Evolutionary conservation across 345 rosid species (phyloP), one percentile per base, ranked within the genome.

Genomic region (Aquilaria malaccensis): DNA sequence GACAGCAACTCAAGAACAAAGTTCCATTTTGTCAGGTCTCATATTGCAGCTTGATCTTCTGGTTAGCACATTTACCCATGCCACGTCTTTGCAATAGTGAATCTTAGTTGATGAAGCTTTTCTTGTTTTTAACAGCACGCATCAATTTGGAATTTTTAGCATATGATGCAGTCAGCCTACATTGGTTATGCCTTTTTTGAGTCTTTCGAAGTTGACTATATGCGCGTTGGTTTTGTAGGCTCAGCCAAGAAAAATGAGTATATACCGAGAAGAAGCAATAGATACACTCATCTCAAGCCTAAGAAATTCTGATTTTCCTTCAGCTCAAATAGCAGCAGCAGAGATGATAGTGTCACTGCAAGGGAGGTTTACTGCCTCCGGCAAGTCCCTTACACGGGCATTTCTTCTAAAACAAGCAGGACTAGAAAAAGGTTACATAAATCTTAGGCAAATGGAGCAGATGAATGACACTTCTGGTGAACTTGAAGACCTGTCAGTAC

Each of bases 211-310:
- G 7, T 37, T 37, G 43, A 2, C 43, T 4, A 0, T 2, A 37
- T 4, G 3, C 4, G 7, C 43, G 7, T 33, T 69, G 67, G 62
- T 9, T 68, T 59, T 77, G 59, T 47, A 86, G 93, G 81, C 72
- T 63, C 87, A 81, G 62, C 93, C 93, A 7, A 78, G 87, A 69
- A 83, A 83, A 75, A 83, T 83, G 87, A 86, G 93, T 58, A 86
- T 86, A 29, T 83, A 79, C 60, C 76, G 93, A 11, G 93, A 86
- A 72, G 93, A 86, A 66, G 89, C 93, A 30, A 73, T 83, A n/a
- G 93, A 83, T 61, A 61, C 76, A 22, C 80, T 86, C 45, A 78
- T 86, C 67, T 70, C 81, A 43, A 72, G 85, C 79, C 89, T 86
- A 59, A 70, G 75, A 62, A 74, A 81, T 13, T 69, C 79, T 10